Conservation (phyloP, 805 yeast species). For the Candida dendrica region DNA sequence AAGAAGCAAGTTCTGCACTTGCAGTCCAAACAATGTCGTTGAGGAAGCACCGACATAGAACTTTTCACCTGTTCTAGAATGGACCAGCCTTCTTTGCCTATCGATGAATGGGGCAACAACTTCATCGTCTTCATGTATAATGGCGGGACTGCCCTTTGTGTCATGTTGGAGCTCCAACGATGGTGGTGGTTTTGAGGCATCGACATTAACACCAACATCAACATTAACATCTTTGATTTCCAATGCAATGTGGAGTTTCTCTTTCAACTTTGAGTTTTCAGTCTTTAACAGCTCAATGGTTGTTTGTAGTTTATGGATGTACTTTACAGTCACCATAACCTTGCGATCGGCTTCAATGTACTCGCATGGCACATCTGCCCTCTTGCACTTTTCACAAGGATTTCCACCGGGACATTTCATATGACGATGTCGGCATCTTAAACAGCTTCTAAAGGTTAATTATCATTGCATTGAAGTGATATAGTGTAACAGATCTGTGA, state of each 20-base stretch:
- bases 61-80: conserved; percentile 68
- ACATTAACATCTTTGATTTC: conserved; percentile 9
- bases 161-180: no score
- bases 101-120: conserved; percentile 67
- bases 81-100: conserved; percentile 62
- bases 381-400: conserved; percentile 58
- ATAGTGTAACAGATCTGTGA: no score
- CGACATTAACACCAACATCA: conserved; percentile 45
- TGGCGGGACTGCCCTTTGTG: no score
- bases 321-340: conserved; percentile 65
- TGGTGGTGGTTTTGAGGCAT: no score
- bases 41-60: conserved; percentile 77
- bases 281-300: background rate
- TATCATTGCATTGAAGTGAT: no score
- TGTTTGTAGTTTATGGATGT: conserved; percentile 53
- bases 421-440: conserved; percentile 64
- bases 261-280: no score
- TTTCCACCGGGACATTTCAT: conserved; percentile 74
- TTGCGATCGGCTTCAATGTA: conserved; percentile 68
- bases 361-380: conserved; percentile 54
- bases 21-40: conserved; percentile 74
- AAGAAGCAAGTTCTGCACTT: conserved; percentile 56
- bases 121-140: conserved; percentile 26
- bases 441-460: conserved; percentile 29
- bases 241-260: no score